These are phyloP conservation scores for Hanseniaspora thailandica DNA, from an alignment of 805 yeast species.

Conservation along the genomic window DNA sequence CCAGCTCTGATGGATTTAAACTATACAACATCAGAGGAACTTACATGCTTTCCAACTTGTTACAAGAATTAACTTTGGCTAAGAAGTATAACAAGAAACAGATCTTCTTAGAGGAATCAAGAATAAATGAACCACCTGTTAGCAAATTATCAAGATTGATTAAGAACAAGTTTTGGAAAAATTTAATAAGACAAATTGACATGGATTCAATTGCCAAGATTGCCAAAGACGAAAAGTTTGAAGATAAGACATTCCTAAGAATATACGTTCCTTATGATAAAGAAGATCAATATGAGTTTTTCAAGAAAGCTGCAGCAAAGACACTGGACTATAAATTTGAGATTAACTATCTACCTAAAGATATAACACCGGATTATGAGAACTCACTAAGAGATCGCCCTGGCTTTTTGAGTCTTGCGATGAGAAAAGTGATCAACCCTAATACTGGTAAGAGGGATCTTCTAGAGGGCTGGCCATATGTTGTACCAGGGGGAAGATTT, in stretches of 20 bases:
- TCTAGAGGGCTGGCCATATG: conserved; percentile 65
- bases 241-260: conserved; percentile 53
- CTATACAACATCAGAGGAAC: conserved; percentile 72
- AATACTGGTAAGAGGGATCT: conserved; percentile 35
- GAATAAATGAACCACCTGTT: conserved; percentile 82
- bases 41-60: conserved; percentile 71
- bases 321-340: conserved; percentile 51
- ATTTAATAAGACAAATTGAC: conserved; percentile 60
- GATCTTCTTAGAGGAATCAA: conserved; percentile 68
- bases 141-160: conserved; percentile 62
- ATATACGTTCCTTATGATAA: conserved; percentile 65
- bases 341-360: conserved; percentile 64
- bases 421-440: conserved; percentile 43
- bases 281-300: conserved; percentile 63
- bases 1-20: conserved; percentile 69
- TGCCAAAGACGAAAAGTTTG: conserved; percentile 68
- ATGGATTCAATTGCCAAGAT: conserved; percentile 50
- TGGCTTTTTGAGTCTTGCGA: conserved; percentile 73
- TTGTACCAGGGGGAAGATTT: conserved; percentile 95
- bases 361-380: conserved; percentile 66
- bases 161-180: conserved; percentile 66
- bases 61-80: conserved; percentile 84
- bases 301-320: conserved; percentile 38
- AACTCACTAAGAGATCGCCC: conserved; percentile 69
- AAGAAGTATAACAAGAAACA: conserved; percentile 65